A percentile compares a stretch with the other conserved stretches of the same genome.
These are phyloP conservation scores for Ophiocordyceps camponoti-floridani DNA, from an alignment of 2,329 filamentous ascomycete genomes.

Conservation along the genomic window DNA sequence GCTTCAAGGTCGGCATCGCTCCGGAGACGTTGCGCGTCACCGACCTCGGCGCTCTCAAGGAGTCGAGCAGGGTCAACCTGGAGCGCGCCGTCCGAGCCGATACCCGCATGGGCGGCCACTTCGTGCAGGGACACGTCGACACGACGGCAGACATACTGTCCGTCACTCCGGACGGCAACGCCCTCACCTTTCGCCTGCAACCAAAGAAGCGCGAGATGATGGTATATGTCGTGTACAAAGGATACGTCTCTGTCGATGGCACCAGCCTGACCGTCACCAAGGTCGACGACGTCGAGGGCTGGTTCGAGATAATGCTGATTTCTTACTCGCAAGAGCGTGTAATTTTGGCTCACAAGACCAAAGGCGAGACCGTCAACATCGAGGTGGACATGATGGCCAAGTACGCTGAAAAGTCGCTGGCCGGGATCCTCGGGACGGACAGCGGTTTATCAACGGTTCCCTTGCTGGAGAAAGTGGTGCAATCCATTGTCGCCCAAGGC, in stretches of 20 bases:
- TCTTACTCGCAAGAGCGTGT: conserved; percentile 90
- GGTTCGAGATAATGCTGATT: conserved; percentile 96
- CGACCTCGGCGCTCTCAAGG: conserved; percentile 62
- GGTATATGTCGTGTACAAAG: conserved; percentile 88
- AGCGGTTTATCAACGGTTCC: conserved; percentile 32
- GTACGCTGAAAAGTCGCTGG: conserved; percentile 78
- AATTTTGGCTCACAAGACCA: conserved; percentile 59
- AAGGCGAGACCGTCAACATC: conserved; percentile 72
- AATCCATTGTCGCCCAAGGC: conserved; percentile 54
- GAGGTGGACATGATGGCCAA: conserved; percentile 83
- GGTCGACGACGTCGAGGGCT: conserved; percentile 62
- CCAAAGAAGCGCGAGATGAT: conserved; percentile 53
- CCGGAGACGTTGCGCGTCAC: conserved; percentile 93
- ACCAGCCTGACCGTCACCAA: conserved; percentile 84
- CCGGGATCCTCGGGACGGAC: conserved; percentile 44
- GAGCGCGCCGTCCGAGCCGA: conserved; percentile 82
- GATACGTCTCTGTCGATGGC: conserved; percentile 85
- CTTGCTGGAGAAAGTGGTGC: conserved; percentile 54
- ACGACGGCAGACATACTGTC: conserved; percentile 61
- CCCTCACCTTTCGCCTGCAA: conserved; percentile 67
- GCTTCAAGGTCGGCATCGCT: conserved; percentile 84
- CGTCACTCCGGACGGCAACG: conserved; percentile 70
- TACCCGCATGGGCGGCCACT: conserved; percentile 95
- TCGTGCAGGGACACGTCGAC: conserved; percentile 96
- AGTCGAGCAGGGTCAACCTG: conserved; percentile 63